phyloP scores from a whole-genome alignment of 495 filamentous ascomycete genomes.

The Neurospora sp. region DNA sequence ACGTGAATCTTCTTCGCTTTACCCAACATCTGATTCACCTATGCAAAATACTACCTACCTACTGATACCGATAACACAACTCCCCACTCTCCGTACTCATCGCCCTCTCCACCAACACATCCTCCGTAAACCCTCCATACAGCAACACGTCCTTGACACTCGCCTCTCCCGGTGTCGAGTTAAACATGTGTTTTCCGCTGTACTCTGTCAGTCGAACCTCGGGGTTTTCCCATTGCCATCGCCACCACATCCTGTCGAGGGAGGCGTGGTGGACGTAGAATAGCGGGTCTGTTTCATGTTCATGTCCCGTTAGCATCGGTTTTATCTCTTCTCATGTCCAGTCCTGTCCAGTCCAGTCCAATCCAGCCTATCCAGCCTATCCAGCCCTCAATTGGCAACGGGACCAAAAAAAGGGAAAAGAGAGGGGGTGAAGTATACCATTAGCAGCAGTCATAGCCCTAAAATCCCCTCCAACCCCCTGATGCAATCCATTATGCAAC shows the following conservation, averaged over 20 bases:
- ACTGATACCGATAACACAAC: conserved; percentile 1
- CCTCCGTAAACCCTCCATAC: conserved; percentile 1
- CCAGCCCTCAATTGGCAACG: too few relatives aligned
- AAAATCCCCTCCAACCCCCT: not conserved
- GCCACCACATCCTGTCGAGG: conserved; percentile 3
- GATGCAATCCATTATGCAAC: not conserved
- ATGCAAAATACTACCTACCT: not conserved
- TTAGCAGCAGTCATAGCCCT: conserved; percentile 3
- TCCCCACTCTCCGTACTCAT: not conserved
- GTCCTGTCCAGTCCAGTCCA: too few relatives aligned
- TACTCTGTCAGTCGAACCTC: not conserved
- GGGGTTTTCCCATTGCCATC: not conserved
- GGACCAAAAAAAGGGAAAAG: too few relatives aligned
- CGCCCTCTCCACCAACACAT: not conserved
- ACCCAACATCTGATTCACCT: not conserved
- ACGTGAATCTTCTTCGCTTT: not conserved
- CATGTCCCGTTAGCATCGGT: not conserved
- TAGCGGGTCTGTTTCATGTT: not conserved
- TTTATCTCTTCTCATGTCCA: not conserved
- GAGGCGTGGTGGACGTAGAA: conserved; percentile 3
- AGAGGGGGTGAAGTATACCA: not conserved
- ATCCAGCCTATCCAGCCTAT: too few relatives aligned
- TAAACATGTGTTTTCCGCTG: conserved; percentile 2
- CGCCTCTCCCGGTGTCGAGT: not conserved
- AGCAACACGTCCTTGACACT: not conserved